Conservation (phyloP, 257 asterid genomes). For the Nicotiana obtusifolia region DNA sequence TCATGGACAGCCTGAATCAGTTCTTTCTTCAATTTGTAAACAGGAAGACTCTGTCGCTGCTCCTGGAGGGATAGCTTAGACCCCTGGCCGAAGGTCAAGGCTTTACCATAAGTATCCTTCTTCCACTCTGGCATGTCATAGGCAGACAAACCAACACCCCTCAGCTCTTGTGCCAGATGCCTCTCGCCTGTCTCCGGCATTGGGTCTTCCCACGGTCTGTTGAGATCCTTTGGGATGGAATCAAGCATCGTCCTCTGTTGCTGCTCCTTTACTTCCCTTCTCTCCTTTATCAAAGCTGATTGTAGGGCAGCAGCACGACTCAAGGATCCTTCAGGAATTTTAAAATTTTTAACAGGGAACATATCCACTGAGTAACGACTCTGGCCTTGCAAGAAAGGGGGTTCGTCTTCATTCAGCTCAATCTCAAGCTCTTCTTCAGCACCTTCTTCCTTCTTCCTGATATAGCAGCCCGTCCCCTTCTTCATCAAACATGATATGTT, state of each 20-base stretch:
- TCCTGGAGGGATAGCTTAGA: slow-evolving; percentile 93
- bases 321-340: slow-evolving; percentile 90
- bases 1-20: slow-evolving; percentile 80
- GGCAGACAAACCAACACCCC: slow-evolving; percentile 95
- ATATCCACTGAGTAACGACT: slow-evolving; percentile 69
- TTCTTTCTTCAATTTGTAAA: slow-evolving; percentile 78
- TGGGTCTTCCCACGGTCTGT: slow-evolving; percentile 98
- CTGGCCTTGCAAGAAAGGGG: slow-evolving; percentile 84
- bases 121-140: slow-evolving; percentile 99
- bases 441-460: slow-evolving; percentile 94
- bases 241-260: slow-evolving; percentile 90
- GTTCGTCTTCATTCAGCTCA: slow-evolving; percentile 88
- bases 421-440: slow-evolving; percentile 93
- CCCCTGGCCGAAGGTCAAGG: slow-evolving; percentile 86
- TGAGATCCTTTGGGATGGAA: slow-evolving; percentile 95
- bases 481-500: slow-evolving; percentile 73
- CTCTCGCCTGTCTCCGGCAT: slow-evolving; percentile 99
- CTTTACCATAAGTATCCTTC: slow-evolving; percentile 87
- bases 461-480: slow-evolving; percentile 74
- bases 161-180: slow-evolving; percentile 91
- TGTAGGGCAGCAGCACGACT: slow-evolving; percentile 96
- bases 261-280: slow-evolving; percentile 94
- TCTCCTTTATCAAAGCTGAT: slow-evolving; percentile 82
- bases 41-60: slow-evolving; percentile 80
- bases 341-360: slow-evolving; percentile 91